Base-by-base conservation (phyloP, 768 basidiomycete genomes). In the Leccinum imitatum region DNA sequence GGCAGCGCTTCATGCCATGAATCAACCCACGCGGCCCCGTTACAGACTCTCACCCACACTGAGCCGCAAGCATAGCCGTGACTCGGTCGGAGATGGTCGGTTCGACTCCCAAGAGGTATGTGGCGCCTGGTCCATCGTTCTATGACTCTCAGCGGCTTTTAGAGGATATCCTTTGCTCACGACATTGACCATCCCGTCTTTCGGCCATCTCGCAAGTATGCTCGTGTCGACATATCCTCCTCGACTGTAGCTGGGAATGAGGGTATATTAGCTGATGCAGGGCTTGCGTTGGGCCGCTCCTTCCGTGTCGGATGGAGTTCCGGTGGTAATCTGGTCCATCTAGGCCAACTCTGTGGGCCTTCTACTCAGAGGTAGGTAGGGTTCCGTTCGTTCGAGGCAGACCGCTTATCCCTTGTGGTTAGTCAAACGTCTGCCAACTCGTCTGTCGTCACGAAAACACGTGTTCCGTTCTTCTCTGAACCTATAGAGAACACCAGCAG, bases 291-390 rank as follows among this genome's bases (percentile, higher is more conserved):
- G 58, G 95, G 95, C 13, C 84, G 93, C 17, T 92, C 91, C 13
- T 97, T 94, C 73, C 82, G 94, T 58, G 92, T 90, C 3, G 87
- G 92, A 4, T 98, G 95, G 93, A 93, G 95, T 19, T 88, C 91
- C 1, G 82, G 84, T 39, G 93, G 93, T 1, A 79, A 78, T 41
- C 69, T 98, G 7, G 87, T 87, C 11, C 89, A 93, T 72, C 72
- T 89, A 11, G 95, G 93, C n/a, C 79, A 79, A 53, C 75, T 96
- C 62, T 88, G 90, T 74, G 76, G 79, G 7, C 86, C 87, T 25
- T 75, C 69, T 4, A 76, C 79, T 54, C 75, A 77, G 53, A 63
- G 75, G 90, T 90, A 68, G 70, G 87, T 80, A 21, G 41, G 9
- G 44, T 35, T 64, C 58, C 14, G 1, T 57, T 51, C 30, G 44